phyloP scores from a whole-genome alignment of 306 rosid genomes.

The Castanea mollissima region DNA sequence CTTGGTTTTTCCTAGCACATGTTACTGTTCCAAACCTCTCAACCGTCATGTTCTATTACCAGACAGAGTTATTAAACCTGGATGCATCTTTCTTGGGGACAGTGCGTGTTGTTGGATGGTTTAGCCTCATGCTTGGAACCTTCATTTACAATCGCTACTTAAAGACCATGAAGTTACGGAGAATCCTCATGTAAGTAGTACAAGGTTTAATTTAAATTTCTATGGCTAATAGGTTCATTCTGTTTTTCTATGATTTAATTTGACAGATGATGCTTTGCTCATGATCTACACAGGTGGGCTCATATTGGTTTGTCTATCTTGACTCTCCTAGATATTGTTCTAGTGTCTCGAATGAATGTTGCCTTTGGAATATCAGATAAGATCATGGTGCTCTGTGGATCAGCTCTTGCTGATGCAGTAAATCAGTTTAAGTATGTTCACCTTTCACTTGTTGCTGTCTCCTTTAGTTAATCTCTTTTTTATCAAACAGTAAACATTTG shows the following conservation, averaged over 20 bases:
- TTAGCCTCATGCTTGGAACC: constrained; percentile 83
- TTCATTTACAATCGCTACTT: constrained; percentile 55
- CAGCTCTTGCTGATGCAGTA: constrained; percentile 72
- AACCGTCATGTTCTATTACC: constrained; percentile 72
- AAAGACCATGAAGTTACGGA: constrained; percentile 66
- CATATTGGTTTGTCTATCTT: constrained; percentile 60
- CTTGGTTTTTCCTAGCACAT: constrained; percentile 87
- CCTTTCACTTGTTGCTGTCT: constrained; percentile 13
- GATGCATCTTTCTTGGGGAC: constrained; percentile 84
- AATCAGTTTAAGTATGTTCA: constrained; percentile 73
- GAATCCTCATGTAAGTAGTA: constrained; percentile 67
- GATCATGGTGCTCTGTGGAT: constrained; percentile 67
- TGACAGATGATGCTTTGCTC: constrained; percentile 23
- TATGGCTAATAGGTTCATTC: not conserved
- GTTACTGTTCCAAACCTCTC: constrained; percentile 68
- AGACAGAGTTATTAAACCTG: constrained; percentile 67
- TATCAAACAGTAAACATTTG: not conserved
- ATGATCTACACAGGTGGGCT: constrained; percentile 52
- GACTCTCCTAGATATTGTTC: constrained; percentile 50
- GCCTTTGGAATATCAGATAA: constrained; percentile 57
- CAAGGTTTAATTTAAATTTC: not conserved
- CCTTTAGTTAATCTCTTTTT: not conserved
- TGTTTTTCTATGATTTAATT: constrained; percentile 3
- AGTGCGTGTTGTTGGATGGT: constrained; percentile 70
- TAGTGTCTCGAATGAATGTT: constrained; percentile 62